Conservation (phyloP, 305 asterid species). For the Fraxinus albicans region DNA sequence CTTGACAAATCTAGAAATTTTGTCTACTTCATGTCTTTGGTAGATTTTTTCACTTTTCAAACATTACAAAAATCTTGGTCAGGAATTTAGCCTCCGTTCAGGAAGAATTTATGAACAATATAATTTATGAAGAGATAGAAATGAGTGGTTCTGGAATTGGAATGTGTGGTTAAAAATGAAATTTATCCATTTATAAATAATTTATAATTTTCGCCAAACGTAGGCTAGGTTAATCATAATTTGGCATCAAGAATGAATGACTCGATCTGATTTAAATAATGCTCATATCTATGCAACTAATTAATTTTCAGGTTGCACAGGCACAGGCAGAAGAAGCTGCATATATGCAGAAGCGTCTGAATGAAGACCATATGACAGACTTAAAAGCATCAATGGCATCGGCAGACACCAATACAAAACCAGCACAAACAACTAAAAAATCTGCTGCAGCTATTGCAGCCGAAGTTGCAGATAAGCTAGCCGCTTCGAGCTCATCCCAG, state of each 20-base stretch:
- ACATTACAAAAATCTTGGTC: background rate
- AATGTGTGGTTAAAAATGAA: background rate
- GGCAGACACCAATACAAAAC: constrained; percentile 15
- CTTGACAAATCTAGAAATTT: background rate
- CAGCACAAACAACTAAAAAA: constrained; percentile 46
- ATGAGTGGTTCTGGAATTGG: background rate
- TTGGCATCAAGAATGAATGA: background rate
- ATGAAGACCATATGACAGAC: constrained; percentile 49
- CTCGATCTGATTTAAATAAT: background rate
- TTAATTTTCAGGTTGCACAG: constrained; percentile 61
- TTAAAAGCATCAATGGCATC: constrained; percentile 30
- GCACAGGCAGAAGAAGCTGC: constrained; percentile 70
- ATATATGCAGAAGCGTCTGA: constrained; percentile 48
- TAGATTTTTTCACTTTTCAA: background rate
- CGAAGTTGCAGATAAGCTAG: constrained; percentile 78
- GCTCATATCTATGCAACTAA: constrained; percentile 8
- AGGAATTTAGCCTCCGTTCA: background rate
- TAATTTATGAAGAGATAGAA: background rate
- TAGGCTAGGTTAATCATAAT: background rate
- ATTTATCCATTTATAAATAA: too few relatives aligned
- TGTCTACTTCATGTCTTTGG: background rate
- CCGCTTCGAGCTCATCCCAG: constrained; percentile 83
- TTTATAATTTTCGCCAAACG: background rate
- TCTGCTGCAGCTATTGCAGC: constrained; percentile 84
- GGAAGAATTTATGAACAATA: background rate